A percentile compares a stretch with the other conserved stretches of the same genome.
Conservation (phyloP, 75 land plant species). For the Selaginella tamariscina region DNA sequence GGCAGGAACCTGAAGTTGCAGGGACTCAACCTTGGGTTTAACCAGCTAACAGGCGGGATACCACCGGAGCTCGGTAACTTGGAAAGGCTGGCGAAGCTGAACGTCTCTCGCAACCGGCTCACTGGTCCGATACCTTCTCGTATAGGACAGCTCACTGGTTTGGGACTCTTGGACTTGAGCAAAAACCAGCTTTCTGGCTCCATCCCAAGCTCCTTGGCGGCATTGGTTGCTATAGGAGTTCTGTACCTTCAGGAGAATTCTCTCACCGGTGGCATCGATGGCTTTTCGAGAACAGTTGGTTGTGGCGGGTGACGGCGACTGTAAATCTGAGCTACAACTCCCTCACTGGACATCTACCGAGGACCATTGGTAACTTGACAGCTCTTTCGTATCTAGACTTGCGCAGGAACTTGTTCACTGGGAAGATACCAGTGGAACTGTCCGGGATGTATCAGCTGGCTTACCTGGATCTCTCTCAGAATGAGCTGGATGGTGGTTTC, state of each 20-base stretch:
- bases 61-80: background rate
- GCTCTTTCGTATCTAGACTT: slow-evolving; percentile 20
- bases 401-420: slow-evolving; percentile 21
- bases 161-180: slow-evolving; percentile 44
- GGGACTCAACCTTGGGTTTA: slow-evolving; percentile 16
- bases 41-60: slow-evolving; percentile 14
- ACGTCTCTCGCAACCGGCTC: background rate
- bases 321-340: slow-evolving; percentile 15
- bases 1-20: slow-evolving; percentile 19
- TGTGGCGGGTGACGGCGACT: slow-evolving; percentile 14
- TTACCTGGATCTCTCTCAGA: slow-evolving; percentile 24
- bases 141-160: background rate
- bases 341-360: slow-evolving; percentile 20
- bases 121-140: background rate
- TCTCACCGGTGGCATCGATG: background rate
- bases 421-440: slow-evolving; percentile 17
- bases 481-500: slow-evolving; percentile 14
- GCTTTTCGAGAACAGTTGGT: slow-evolving; percentile 23
- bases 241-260: background rate
- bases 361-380: slow-evolving; percentile 23
- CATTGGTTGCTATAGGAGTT: background rate
- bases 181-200: slow-evolving; percentile 47
- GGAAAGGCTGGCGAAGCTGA: slow-evolving; percentile 9
- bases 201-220: slow-evolving; percentile 32
- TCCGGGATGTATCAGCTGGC: slow-evolving; percentile 17